Evolutionary conservation across 331 rosid species (phyloP).

Genomic region (Spiraea crenata): DNA sequence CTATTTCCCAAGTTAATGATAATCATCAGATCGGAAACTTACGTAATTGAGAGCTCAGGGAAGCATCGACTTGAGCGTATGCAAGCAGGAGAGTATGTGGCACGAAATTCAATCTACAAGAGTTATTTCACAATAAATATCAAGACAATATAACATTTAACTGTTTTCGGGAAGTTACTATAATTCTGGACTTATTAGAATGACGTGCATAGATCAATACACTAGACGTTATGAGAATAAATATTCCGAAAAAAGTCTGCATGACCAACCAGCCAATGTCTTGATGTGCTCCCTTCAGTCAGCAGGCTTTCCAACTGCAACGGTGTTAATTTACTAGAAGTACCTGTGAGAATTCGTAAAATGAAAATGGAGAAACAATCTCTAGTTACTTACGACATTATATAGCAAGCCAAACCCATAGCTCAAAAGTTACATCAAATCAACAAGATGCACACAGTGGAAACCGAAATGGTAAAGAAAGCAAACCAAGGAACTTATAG

Average conservation of each 20-base stretch:
- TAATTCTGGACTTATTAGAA: background rate
- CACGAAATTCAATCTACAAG: conserved; percentile 73
- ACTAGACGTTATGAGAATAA: background rate
- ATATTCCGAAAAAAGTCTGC: conserved; percentile 24
- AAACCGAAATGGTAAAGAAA: background rate
- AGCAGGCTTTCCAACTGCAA: conserved; percentile 83
- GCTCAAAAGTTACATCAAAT: background rate
- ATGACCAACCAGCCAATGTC: conserved; percentile 77
- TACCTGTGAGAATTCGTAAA: conserved; percentile 40
- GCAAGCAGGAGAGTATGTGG: conserved; percentile 68
- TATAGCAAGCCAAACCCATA: background rate
- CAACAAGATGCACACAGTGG: background rate
- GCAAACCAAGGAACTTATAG: no score
- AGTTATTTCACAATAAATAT: conserved; percentile 17
- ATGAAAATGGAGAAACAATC: conserved; percentile 13
- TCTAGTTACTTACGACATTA: conserved; percentile 14
- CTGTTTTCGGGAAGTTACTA: background rate
- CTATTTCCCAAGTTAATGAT: conserved; percentile 4
- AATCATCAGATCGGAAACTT: conserved; percentile 33
- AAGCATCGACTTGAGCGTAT: conserved; percentile 68
- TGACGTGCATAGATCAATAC: background rate
- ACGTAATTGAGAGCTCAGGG: conserved; percentile 90
- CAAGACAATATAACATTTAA: background rate
- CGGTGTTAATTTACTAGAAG: conserved; percentile 74
- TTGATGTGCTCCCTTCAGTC: conserved; percentile 79